Evolutionary conservation across 2,329 filamentous ascomycete genomes (phyloP).

Genomic region (Zymoseptoria crescenta): DNA sequence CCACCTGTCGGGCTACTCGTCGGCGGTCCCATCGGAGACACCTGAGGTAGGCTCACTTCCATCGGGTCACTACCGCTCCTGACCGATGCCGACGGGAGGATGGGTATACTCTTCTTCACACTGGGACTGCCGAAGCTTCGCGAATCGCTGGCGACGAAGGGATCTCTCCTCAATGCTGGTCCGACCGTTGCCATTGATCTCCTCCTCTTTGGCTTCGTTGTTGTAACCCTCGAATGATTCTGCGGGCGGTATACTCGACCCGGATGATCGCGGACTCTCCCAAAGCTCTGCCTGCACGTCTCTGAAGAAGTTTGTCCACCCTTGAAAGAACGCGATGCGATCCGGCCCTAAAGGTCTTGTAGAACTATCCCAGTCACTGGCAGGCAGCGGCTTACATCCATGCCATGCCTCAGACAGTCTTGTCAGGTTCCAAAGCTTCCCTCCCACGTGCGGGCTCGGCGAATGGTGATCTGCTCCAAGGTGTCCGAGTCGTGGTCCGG

Average conservation of each 20-base stretch:
- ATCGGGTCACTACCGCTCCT: slow-evolving; percentile 20
- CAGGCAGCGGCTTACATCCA: background rate
- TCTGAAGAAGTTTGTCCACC: background rate
- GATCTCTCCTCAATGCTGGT: slow-evolving; percentile 32
- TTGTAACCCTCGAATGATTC: background rate
- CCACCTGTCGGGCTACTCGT: slow-evolving; percentile 22
- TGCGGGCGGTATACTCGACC: background rate
- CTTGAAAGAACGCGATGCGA: background rate
- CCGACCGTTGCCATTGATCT: slow-evolving; percentile 37
- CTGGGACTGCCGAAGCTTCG: slow-evolving; percentile 13
- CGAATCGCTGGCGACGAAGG: slow-evolving; percentile 23
- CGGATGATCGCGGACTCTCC: background rate
- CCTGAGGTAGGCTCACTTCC: slow-evolving; percentile 22
- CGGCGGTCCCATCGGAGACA: slow-evolving; percentile 24
- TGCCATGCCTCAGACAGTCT: background rate
- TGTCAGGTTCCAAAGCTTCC: background rate
- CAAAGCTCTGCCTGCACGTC: background rate
- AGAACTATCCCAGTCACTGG: background rate
- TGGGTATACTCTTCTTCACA: slow-evolving; percentile 23
- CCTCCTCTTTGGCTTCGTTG: background rate
- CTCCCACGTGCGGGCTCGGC: background rate
- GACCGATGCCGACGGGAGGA: slow-evolving; percentile 23
- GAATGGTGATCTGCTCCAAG: background rate
- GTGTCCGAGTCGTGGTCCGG: background rate
- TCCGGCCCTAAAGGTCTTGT: background rate